Percentiles rank a stretch among this genome's conserved stretches.
phyloP scores from a whole-genome alignment of 2,329 filamentous ascomycete genomes.

The Fusarium keratoplasticum region DNA sequence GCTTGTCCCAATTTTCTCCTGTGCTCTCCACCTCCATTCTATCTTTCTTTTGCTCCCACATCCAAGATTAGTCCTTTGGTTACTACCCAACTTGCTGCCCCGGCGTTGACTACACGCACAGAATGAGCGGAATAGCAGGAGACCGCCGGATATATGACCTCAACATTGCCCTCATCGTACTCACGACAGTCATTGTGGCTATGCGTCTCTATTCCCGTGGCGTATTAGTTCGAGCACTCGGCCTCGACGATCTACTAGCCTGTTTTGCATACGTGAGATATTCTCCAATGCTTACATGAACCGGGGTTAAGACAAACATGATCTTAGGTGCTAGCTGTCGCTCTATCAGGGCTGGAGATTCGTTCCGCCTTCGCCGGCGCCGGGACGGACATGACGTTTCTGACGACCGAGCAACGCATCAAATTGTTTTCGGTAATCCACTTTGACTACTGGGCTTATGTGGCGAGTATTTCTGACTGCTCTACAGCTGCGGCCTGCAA shows the following conservation, averaged over 20 bases:
- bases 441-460: not conserved
- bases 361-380: not conserved
- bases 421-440: not conserved
- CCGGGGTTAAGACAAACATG: not conserved
- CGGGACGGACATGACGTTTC: not conserved
- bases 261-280: not conserved
- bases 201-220: not conserved
- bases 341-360: not conserved
- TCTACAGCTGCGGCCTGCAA: not conserved
- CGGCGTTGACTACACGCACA: not conserved
- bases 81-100: not conserved
- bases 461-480: not conserved
- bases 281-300: not conserved
- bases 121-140: not conserved
- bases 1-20: not conserved
- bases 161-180: not conserved
- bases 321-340: not conserved
- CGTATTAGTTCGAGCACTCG: not conserved
- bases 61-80: not conserved
- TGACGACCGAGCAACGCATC: not conserved
- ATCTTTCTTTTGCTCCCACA: not conserved
- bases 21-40: not conserved
- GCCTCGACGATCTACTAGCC: not conserved
- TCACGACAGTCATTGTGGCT: not conserved
- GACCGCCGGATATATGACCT: not conserved